Evolutionary conservation across 2,329 filamentous ascomycete species (phyloP).

Genomic region (Alternaria conjuncta): DNA sequence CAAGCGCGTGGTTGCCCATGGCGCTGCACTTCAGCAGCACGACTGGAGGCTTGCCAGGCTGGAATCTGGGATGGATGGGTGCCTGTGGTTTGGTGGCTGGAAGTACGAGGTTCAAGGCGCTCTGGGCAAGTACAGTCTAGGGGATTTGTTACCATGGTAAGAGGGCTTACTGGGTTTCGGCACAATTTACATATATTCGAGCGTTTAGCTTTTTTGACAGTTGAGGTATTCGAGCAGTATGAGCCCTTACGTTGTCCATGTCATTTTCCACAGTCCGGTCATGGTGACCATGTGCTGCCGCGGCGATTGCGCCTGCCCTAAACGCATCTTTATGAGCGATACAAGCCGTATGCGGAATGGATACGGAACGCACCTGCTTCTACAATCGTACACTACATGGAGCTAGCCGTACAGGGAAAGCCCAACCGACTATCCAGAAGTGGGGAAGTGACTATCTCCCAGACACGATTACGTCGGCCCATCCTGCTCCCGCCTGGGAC

Average conservation of each 20-base stretch:
- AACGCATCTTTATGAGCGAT: neutral
- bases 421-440: slow-evolving; percentile 21
- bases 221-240: neutral
- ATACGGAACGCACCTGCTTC: neutral
- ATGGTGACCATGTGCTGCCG: neutral
- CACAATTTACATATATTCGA: slow-evolving; percentile 7
- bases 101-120: slow-evolving; percentile 33
- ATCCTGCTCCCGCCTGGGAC: neutral
- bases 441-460: slow-evolving; percentile 16
- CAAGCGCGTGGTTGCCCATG: slow-evolving; percentile 53
- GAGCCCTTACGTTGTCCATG: neutral
- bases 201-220: neutral
- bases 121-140: slow-evolving; percentile 34
- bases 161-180: neutral
- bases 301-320: neutral
- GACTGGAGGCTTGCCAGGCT: slow-evolving; percentile 50
- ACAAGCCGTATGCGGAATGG: neutral
- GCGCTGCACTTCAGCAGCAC: slow-evolving; percentile 51
- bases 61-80: slow-evolving; percentile 54
- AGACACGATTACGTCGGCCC: neutral
- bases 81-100: slow-evolving; percentile 51
- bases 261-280: neutral
- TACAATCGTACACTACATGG: neutral
- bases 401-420: slow-evolving; percentile 23
- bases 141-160: neutral